Conservation (phyloP, 345 rosid genomes). For the Brassica napus region DNA sequence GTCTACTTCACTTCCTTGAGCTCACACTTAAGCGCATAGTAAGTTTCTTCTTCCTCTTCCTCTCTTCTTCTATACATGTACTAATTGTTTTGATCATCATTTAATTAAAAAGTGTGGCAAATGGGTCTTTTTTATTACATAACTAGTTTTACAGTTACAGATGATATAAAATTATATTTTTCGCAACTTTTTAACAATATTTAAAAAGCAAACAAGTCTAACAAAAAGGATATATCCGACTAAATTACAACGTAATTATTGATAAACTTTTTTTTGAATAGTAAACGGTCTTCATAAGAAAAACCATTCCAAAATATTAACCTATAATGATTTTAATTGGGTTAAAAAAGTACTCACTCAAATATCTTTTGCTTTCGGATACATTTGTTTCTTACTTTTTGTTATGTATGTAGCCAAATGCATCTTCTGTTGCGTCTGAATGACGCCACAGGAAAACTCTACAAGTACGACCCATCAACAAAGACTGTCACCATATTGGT, state of each 20-base stretch:
- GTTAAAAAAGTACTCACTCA: neutral
- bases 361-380: neutral
- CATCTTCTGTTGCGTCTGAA: conserved; percentile 15
- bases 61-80: neutral
- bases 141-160: neutral
- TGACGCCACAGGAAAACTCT: conserved; percentile 33
- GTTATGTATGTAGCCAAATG: conserved; percentile 25
- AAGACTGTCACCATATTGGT: conserved; percentile 26
- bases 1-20: conserved; percentile 51
- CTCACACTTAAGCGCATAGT: conserved; percentile 30
- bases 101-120: neutral
- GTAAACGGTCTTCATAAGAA: neutral
- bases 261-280: neutral
- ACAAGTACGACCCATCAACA: neutral
- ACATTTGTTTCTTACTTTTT: neutral
- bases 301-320: neutral
- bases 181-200: neutral
- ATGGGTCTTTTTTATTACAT: neutral
- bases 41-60: neutral
- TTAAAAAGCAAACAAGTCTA: neutral
- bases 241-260: neutral
- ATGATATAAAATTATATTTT: neutral
- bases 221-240: neutral
- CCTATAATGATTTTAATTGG: neutral
- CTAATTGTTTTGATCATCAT: neutral